Evolutionary conservation across 306 rosid species (phyloP).

Genomic region (Vigna angularis): DNA sequence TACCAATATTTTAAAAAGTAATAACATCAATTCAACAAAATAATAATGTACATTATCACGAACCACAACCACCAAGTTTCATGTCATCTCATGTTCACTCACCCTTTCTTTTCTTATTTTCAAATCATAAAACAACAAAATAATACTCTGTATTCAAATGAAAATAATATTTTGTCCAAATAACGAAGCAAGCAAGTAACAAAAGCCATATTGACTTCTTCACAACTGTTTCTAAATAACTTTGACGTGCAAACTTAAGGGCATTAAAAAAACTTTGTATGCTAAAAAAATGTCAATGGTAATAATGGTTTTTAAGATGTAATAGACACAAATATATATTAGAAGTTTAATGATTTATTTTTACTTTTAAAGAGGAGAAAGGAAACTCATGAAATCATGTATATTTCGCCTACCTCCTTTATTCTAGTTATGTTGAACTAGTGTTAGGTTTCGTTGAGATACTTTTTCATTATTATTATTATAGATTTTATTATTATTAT

Average conservation of each 20-base stretch:
- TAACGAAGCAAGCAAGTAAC: background rate
- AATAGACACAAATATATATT: too few relatives aligned
- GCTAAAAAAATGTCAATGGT: background rate
- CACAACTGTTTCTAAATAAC: background rate
- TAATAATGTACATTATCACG: slow-evolving; percentile 24
- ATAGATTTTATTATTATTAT: too few relatives aligned
- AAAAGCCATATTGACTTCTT: background rate
- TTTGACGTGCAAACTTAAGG: background rate
- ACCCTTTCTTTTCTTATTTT: background rate
- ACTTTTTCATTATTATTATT: too few relatives aligned
- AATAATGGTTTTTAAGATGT: too few relatives aligned
- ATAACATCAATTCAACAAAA: background rate
- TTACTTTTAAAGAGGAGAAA: too few relatives aligned
- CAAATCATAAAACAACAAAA: background rate
- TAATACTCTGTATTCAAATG: background rate
- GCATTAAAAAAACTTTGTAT: too few relatives aligned
- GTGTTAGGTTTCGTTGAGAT: too few relatives aligned
- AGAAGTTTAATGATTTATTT: too few relatives aligned
- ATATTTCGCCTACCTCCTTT: too few relatives aligned
- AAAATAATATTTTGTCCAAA: background rate
- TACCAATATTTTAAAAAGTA: background rate
- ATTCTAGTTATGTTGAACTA: too few relatives aligned
- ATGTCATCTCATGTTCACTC: slow-evolving; percentile 45
- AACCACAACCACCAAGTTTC: slow-evolving; percentile 26
- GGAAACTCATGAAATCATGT: too few relatives aligned